These are phyloP conservation scores for Dendrobium catenatum DNA, from an alignment of 106 monocot genomes.

Conservation along the genomic window DNA sequence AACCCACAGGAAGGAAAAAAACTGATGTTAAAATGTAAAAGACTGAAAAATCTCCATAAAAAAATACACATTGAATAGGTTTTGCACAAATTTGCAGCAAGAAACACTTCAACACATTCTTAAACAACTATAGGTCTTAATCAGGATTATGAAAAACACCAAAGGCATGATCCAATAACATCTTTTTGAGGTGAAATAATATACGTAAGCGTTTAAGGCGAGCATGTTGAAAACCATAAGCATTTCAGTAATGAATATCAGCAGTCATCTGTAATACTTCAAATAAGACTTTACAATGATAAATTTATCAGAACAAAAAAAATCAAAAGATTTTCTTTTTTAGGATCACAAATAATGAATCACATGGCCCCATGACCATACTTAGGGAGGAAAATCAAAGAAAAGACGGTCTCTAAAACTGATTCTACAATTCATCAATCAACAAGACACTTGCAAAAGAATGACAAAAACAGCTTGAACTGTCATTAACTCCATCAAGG, in stretches of 20 bases:
- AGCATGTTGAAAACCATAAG: constrained; percentile 3
- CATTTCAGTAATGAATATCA: background rate
- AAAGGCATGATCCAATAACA: background rate
- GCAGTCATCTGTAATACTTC: background rate
- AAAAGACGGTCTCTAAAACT: background rate
- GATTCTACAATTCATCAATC: background rate
- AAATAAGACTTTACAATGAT: background rate
- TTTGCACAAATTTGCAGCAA: background rate
- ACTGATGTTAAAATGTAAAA: background rate
- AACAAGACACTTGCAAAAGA: background rate
- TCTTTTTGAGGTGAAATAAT: background rate
- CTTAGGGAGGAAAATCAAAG: background rate
- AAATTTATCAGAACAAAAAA: background rate
- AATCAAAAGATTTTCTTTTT: background rate
- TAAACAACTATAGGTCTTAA: background rate
- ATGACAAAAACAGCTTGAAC: background rate
- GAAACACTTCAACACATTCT: background rate
- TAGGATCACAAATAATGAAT: background rate
- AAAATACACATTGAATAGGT: background rate
- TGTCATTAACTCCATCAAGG: background rate
- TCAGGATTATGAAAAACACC: background rate
- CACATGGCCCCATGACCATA: background rate
- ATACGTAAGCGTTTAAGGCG: background rate
- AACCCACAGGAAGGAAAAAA: background rate
- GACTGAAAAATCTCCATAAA: background rate